Evolutionary conservation across 1,284 basidiomycete species (phyloP).

Genomic region (Athelia sp.): DNA sequence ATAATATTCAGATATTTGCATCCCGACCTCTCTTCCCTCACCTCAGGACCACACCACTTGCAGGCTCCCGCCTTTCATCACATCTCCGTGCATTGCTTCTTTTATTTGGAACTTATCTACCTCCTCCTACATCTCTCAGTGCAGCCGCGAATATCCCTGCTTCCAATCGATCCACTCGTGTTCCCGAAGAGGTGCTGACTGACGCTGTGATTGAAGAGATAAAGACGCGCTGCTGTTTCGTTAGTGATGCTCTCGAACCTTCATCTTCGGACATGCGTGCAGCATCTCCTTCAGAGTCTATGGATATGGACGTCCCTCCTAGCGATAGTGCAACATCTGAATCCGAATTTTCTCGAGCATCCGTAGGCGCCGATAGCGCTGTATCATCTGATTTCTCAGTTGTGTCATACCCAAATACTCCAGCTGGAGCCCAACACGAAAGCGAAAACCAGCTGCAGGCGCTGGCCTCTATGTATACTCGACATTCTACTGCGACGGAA

Average conservation of each 20-base stretch:
- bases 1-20: conserved; percentile 72
- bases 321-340: conserved; percentile 57
- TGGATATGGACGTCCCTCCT: conserved; percentile 52
- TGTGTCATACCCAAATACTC: conserved; percentile 34
- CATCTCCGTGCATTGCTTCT: conserved; percentile 78
- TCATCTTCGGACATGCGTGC: conserved; percentile 30
- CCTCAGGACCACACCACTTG: conserved; percentile 77
- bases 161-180: conserved; percentile 56
- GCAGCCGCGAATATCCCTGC: conserved; percentile 55
- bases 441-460: conserved; percentile 56
- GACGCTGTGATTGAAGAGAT: conserved; percentile 77
- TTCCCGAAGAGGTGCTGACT: conserved; percentile 72
- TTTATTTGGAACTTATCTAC: conserved; percentile 76
- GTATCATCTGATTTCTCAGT: conserved; percentile 57
- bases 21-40: conserved; percentile 82
- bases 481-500: conserved; percentile 71
- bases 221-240: conserved; percentile 79
- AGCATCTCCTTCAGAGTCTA: conserved; percentile 37
- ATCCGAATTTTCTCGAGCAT: conserved; percentile 56
- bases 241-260: conserved; percentile 49
- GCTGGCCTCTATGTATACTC: conserved; percentile 61
- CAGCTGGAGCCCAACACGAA: conserved; percentile 12
- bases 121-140: conserved; percentile 68
- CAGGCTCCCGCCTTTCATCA: conserved; percentile 68
- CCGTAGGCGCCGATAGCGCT: conserved; percentile 44